Evolutionary conservation across 495 filamentous ascomycete species (phyloP), one percentile per base, ranked within the genome.

Genomic region (Entonaema liquescens): DNA sequence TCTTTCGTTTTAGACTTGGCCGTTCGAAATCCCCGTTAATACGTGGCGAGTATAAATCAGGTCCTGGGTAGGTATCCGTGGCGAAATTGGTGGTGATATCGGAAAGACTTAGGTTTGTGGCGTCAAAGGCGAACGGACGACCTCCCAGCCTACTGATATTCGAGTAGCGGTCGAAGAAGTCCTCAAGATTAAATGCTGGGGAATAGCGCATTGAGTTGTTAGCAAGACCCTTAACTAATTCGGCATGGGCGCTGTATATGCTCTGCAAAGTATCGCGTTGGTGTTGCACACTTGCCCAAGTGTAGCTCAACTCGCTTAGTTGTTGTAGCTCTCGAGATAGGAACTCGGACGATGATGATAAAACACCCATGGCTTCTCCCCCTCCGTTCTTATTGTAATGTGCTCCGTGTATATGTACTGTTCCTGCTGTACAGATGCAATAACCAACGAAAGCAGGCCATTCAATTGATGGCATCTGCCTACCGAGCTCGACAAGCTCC

Each of bases 401-500:
- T 15, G 91, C 88, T 5, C 92, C 93, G 68, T 96, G 93, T 38
- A 95, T 89, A 68, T 95, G 92, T 0, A 96, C 92, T 1, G 91
- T 94, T 4, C 91, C 92, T 8, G 93, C 93, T 0, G 91, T 93
- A 73, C 87, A 90, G 26, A 96, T 86, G 64, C 92, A 94, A 78
- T 93, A 94, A 3, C 91, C 90, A 0, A 94, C 89, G 72, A 95
- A 93, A 0, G 88, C 89, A 0, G 93, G 92, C 92, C 91, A 94
- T 75, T 94, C 92, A 35, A 93, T 87, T 7, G 89, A 84, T 3
- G 88, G 83, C 26, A 81, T 81, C 72, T 84, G 85, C 53, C 88
- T 87, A 1, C 90, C 92, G 21, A 94, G 85, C 75, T 93, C 91
- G 19, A 94, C 91, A 1, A 96, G 82, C 69, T 95, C 92, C 5